Conservation (phyloP, 495 filamentous ascomycete genomes). For the Podospora comata region DNA sequence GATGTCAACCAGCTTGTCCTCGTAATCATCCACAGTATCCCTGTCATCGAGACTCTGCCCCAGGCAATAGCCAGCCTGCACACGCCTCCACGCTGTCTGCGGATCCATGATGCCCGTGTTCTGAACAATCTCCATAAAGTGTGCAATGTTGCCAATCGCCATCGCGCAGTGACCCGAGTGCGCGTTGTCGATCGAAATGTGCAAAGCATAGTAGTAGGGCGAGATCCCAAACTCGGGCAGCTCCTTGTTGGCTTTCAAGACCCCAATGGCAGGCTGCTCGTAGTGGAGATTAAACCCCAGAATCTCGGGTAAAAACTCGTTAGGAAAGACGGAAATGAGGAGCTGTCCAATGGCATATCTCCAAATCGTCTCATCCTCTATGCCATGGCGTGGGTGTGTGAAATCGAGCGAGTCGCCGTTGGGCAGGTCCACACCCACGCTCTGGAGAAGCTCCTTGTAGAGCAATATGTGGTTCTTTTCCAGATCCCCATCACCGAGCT, state of each 20-base stretch:
- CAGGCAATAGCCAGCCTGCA: slow-evolving; percentile 49
- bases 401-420: slow-evolving; percentile 34
- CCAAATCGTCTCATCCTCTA: slow-evolving; percentile 40
- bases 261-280: slow-evolving; percentile 43
- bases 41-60: slow-evolving; percentile 10
- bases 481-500: slow-evolving; percentile 50
- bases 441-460: slow-evolving; percentile 41
- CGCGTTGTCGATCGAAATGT: slow-evolving; percentile 51
- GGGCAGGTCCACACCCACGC: slow-evolving; percentile 30
- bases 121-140: slow-evolving; percentile 38
- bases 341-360: slow-evolving; percentile 47
- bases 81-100: slow-evolving; percentile 41
- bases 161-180: slow-evolving; percentile 51
- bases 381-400: slow-evolving; percentile 30
- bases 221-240: slow-evolving; percentile 43
- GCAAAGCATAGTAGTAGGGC: slow-evolving; percentile 50
- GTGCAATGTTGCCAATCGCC: slow-evolving; percentile 37
- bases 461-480: slow-evolving; percentile 47
- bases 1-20: slow-evolving; percentile 24
- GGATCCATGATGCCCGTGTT: slow-evolving; percentile 25
- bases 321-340: slow-evolving; percentile 45
- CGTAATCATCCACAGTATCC: slow-evolving; percentile 16
- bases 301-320: slow-evolving; percentile 52
- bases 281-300: slow-evolving; percentile 53
- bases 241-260: slow-evolving; percentile 43